Conservation (phyloP, 805 yeast species). For the Kregervanrija pseudodelftensis region DNA sequence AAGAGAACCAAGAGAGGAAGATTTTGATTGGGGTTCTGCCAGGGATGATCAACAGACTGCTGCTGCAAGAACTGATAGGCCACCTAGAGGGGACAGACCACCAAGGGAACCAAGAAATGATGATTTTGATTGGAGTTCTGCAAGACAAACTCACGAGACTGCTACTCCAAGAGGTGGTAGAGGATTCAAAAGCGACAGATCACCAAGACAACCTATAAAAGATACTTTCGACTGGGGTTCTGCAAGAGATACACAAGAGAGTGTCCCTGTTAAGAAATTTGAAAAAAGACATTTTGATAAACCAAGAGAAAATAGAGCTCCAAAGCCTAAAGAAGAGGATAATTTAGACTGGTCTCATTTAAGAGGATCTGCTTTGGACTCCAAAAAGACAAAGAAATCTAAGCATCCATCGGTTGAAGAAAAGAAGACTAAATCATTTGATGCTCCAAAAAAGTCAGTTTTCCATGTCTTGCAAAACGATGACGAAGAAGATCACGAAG, state of each 20-base stretch:
- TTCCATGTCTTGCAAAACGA: slow-evolving; percentile 45
- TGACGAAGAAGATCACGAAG: slow-evolving; percentile 42
- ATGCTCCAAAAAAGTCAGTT: slow-evolving; percentile 34
- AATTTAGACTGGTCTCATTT: slow-evolving; percentile 16
- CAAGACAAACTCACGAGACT: slow-evolving; percentile 30
- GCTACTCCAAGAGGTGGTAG: slow-evolving; percentile 24
- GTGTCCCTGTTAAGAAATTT: slow-evolving; percentile 7
- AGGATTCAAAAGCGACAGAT: slow-evolving; percentile 20
- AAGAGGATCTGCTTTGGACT: slow-evolving; percentile 19
- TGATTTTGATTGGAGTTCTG: slow-evolving; percentile 39
- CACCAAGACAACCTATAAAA: slow-evolving; percentile 19
- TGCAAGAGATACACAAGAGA: slow-evolving; percentile 16
- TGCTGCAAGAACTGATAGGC: slow-evolving; percentile 22
- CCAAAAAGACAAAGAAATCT: slow-evolving; percentile 10
- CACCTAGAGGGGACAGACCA: slow-evolving; percentile 13
- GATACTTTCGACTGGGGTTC: slow-evolving; percentile 39
- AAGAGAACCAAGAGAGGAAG: slow-evolving; percentile 29
- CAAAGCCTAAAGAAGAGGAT: slow-evolving; percentile 11
- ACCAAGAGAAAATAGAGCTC: slow-evolving; percentile 6
- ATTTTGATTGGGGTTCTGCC: slow-evolving; percentile 54
- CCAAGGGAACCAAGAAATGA: slow-evolving; percentile 34
- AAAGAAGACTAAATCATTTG: slow-evolving; percentile 16
- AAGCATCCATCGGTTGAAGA: neutral
- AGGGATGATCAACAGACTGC: slow-evolving; percentile 7
- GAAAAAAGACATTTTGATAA: slow-evolving; percentile 10